phyloP scores from a whole-genome alignment of 257 asterid genomes.

The Solanum dulcamara region DNA sequence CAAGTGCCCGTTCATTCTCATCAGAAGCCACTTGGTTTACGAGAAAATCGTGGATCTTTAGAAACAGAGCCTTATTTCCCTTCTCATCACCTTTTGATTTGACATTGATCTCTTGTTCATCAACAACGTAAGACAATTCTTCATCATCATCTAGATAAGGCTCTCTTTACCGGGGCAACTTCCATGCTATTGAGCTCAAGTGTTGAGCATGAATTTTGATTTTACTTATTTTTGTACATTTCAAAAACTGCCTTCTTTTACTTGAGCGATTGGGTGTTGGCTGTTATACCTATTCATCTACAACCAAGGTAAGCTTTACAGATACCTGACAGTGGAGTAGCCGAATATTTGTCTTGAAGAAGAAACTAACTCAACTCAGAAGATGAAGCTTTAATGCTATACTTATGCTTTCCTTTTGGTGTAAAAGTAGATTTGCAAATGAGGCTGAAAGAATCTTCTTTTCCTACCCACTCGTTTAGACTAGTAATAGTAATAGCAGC shows the following conservation, averaged over 20 bases:
- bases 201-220: background rate
- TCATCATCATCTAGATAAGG: slow-evolving; percentile 46
- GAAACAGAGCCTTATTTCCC: background rate
- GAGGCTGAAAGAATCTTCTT: background rate
- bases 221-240: background rate
- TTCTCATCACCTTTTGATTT: background rate
- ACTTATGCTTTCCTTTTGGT: background rate
- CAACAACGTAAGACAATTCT: slow-evolving; percentile 62
- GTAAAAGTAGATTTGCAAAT: background rate
- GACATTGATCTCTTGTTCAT: slow-evolving; percentile 1
- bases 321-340: background rate
- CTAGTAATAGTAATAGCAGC: background rate
- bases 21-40: background rate
- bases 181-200: background rate
- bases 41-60: background rate
- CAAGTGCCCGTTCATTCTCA: too few relatives aligned
- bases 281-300: background rate
- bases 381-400: background rate
- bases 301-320: background rate
- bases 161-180: slow-evolving; percentile 65
- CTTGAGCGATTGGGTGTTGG: background rate
- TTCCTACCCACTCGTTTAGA: too few relatives aligned
- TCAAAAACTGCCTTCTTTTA: background rate
- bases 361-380: background rate
- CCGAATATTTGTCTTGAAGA: background rate